These are phyloP conservation scores for Leishmania tarentolae DNA, from an alignment of 208 protist genomes.

Conservation along the genomic window DNA sequence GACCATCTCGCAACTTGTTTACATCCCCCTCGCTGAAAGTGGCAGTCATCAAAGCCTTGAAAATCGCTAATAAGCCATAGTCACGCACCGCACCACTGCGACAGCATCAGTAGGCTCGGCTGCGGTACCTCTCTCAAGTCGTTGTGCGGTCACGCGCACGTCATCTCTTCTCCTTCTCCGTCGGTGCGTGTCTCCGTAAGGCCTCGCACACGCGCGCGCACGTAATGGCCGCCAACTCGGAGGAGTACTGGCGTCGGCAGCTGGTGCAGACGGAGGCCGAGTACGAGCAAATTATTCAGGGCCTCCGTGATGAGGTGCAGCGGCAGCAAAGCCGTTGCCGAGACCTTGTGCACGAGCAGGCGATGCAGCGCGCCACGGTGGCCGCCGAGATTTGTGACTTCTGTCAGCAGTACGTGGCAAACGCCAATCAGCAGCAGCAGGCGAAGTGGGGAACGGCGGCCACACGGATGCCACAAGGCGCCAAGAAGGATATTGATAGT, in stretches of 20 bases:
- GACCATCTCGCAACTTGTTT: not conserved
- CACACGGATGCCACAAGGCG: not conserved
- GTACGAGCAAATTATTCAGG: conserved; percentile 56
- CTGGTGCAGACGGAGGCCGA: conserved; percentile 47
- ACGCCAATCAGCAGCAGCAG: conserved; percentile 13
- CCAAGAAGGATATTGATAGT: conserved; percentile 16
- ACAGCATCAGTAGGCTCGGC: not conserved
- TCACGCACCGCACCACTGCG: not conserved
- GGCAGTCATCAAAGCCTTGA: not conserved
- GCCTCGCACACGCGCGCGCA: not conserved
- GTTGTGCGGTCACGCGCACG: not conserved
- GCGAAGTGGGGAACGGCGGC: not conserved
- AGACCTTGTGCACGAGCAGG: conserved; percentile 70
- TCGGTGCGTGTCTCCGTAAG: not conserved
- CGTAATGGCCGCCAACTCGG: conserved; percentile 28
- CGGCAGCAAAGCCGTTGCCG: conserved; percentile 59
- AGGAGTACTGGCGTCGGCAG: conserved; percentile 64
- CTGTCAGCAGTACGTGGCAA: conserved; percentile 53
- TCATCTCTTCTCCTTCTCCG: not conserved
- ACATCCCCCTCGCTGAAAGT: not conserved
- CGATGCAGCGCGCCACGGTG: conserved; percentile 63
- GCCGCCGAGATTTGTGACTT: conserved; percentile 74
- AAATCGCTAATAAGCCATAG: not conserved
- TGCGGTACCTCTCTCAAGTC: not conserved
- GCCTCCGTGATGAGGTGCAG: conserved; percentile 74